These are phyloP conservation scores for Litsea cubeba DNA, from an alignment of 164 flowering plant genomes.

Conservation along the genomic window DNA sequence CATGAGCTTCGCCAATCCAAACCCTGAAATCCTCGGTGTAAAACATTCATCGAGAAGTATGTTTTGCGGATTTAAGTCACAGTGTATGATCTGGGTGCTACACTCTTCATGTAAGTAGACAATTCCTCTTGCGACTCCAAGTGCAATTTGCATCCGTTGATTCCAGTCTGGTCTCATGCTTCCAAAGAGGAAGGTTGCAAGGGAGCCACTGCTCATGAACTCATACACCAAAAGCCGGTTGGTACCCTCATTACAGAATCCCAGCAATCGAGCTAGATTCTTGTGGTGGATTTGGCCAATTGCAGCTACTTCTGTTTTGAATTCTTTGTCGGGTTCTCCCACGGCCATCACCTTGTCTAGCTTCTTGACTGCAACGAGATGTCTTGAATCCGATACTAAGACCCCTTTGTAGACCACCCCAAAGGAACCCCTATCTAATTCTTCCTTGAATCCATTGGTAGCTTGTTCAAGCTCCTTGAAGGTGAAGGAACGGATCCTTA, in stretches of 20 bases:
- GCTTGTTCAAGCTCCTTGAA: slow-evolving; percentile 22
- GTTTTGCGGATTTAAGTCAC: slow-evolving; percentile 26
- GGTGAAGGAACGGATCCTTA: slow-evolving; percentile 10
- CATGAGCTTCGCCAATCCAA: slow-evolving; percentile 29
- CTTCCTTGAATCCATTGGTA: slow-evolving; percentile 16
- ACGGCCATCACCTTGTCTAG: slow-evolving; percentile 10
- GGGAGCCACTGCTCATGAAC: slow-evolving; percentile 20
- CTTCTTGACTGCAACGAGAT: slow-evolving; percentile 19
- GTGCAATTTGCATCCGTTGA: slow-evolving; percentile 14
- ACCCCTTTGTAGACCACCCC: slow-evolving; percentile 18
- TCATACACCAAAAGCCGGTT: slow-evolving; percentile 22
- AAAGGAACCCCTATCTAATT: slow-evolving; percentile 14
- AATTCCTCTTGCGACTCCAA: slow-evolving; percentile 22
- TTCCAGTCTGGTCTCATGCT: slow-evolving; percentile 17
- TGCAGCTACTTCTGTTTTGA: slow-evolving; percentile 16
- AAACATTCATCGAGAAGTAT: slow-evolving; percentile 19
- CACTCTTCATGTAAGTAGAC: slow-evolving; percentile 23
- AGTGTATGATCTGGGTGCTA: slow-evolving; percentile 20
- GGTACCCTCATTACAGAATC: slow-evolving; percentile 22
- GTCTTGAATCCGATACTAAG: neutral
- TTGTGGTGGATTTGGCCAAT: slow-evolving; percentile 27
- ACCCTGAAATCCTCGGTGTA: slow-evolving; percentile 18
- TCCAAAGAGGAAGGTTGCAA: slow-evolving; percentile 19
- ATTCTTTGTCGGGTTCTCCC: slow-evolving; percentile 12
- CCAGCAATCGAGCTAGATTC: slow-evolving; percentile 19